phyloP scores from a whole-genome alignment of 73 alveolate genomes.

The Loxodes magnus region DNA sequence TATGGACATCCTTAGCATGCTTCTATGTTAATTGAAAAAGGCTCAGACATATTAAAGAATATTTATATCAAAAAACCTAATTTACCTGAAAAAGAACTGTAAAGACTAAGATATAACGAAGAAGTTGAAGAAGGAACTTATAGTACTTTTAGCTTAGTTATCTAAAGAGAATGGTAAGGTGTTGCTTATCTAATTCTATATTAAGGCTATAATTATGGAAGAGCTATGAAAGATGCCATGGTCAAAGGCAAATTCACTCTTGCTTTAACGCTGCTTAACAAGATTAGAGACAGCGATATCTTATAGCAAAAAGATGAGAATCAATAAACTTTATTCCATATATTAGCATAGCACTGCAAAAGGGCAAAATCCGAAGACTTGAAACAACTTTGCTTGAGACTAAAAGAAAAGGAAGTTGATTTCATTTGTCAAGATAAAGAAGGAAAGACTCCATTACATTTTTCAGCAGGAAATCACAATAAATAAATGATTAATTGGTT shows the following conservation, averaged over 20 bases:
- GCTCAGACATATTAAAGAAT: conserved; percentile 13
- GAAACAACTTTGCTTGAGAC: conserved; percentile 20
- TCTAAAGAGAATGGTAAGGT: conserved; percentile 41
- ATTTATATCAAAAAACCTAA: conserved; percentile 22
- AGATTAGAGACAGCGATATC: conserved; percentile 33
- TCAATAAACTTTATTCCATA: conserved; percentile 46
- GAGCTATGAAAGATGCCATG: conserved; percentile 69
- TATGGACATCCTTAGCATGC: conserved; percentile 23
- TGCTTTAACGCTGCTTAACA: conserved; percentile 43
- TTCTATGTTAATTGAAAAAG: conserved; percentile 23
- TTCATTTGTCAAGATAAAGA: conserved; percentile 22
- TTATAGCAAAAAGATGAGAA: conserved; percentile 20
- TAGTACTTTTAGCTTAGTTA: conserved; percentile 27
- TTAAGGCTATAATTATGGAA: conserved; percentile 37
- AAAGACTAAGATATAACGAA: not conserved
- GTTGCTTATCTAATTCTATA: conserved; percentile 49
- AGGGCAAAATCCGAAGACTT: conserved; percentile 8
- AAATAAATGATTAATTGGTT: conserved; percentile 16
- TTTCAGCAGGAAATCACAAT: conserved; percentile 29
- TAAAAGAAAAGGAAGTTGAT: conserved; percentile 35
- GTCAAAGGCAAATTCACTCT: conserved; percentile 37
- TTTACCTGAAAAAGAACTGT: not conserved
- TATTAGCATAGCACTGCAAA: conserved; percentile 35
- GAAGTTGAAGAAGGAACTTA: conserved; percentile 20
- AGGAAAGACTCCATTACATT: conserved; percentile 46